Conservation (phyloP, 2,329 filamentous ascomycete genomes). For the Fusarium floridanum region DNA sequence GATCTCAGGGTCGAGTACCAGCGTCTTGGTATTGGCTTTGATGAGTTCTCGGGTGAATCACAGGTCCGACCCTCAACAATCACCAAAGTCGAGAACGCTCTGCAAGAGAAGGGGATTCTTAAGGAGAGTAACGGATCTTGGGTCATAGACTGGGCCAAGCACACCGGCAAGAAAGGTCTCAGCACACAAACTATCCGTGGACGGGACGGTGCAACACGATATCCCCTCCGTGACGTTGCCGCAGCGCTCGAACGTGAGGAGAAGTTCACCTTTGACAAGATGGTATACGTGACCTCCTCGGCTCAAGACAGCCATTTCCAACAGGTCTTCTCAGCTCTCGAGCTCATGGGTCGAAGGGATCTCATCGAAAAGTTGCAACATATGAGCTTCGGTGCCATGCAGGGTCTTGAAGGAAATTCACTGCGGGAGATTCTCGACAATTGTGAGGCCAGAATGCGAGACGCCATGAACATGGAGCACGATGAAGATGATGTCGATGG, state of each 20-base stretch:
- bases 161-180: slow-evolving; percentile 75
- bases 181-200: slow-evolving; percentile 76
- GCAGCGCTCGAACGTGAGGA: slow-evolving; percentile 73
- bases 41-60: slow-evolving; percentile 75
- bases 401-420: slow-evolving; percentile 60
- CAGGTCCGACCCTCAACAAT: slow-evolving; percentile 66
- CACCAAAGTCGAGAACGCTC: slow-evolving; percentile 67
- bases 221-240: slow-evolving; percentile 79
- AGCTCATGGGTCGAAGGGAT: slow-evolving; percentile 49
- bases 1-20: slow-evolving; percentile 65
- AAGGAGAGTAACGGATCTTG: slow-evolving; percentile 75
- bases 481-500: neutral
- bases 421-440: slow-evolving; percentile 18
- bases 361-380: slow-evolving; percentile 50
- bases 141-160: slow-evolving; percentile 77
- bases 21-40: slow-evolving; percentile 66
- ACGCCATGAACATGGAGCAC: slow-evolving; percentile 2
- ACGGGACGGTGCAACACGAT: slow-evolving; percentile 55
- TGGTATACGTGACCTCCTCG: slow-evolving; percentile 82
- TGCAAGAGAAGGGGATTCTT: slow-evolving; percentile 70
- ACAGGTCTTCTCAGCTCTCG: slow-evolving; percentile 46
- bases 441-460: slow-evolving; percentile 1
- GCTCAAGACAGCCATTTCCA: slow-evolving; percentile 78
- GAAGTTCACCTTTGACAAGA: slow-evolving; percentile 76
- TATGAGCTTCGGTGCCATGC: slow-evolving; percentile 57